Conservation (phyloP, 768 basidiomycete genomes). For the Trametopsis cervina region DNA sequence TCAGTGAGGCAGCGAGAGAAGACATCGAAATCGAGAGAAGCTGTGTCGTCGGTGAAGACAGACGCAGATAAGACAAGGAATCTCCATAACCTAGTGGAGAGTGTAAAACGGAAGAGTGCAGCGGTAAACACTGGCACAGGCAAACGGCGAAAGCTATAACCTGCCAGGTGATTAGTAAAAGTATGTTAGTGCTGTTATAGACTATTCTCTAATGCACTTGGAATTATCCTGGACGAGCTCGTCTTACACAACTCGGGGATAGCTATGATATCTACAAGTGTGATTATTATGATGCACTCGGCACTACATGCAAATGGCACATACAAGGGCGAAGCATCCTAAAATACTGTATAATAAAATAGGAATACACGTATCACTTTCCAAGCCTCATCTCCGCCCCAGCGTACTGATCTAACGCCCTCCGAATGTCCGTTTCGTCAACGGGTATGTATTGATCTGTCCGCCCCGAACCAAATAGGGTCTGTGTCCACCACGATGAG, state of each 20-base stretch:
- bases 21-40: constrained; percentile 3
- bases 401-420: constrained; percentile 68
- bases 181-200: no score
- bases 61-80: constrained; percentile 27
- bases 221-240: no score
- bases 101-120: constrained; percentile 75
- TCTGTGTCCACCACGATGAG: constrained; percentile 2
- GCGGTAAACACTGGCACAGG: constrained; percentile 26
- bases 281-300: no score
- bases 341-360: neutral
- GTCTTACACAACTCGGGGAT: no score
- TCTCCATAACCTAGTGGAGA: constrained; percentile 70
- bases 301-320: no score
- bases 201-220: no score
- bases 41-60: neutral
- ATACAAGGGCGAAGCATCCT: no score
- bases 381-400: constrained; percentile 75
- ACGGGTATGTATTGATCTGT: constrained; percentile 8
- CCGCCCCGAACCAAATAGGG: neutral
- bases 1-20: constrained; percentile 48
- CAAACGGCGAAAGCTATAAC: constrained; percentile 32
- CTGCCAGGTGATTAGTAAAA: no score
- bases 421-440: constrained; percentile 49
- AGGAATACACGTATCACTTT: constrained; percentile 33
- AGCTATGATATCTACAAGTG: no score